These are phyloP conservation scores for Solanum paucissectum DNA, from an alignment of 257 asterid species.

Conservation along the genomic window DNA sequence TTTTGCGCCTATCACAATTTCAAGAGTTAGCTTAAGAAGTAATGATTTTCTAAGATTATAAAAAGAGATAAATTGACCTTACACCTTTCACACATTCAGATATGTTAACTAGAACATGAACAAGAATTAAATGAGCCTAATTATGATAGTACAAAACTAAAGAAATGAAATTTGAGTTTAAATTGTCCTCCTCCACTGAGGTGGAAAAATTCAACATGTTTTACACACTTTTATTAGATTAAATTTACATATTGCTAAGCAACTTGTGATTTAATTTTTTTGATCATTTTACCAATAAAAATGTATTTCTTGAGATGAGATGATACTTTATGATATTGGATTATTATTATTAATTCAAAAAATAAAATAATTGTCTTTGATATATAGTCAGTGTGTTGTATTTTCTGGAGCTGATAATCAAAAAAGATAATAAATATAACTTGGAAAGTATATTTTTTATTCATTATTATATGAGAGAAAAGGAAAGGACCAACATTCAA, in stretches of 20 bases:
- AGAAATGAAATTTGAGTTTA: background rate
- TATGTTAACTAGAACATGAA: background rate
- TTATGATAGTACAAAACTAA: background rate
- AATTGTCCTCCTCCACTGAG: too few relatives aligned
- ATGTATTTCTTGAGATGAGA: background rate
- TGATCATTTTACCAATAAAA: background rate
- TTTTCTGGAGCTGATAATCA: background rate
- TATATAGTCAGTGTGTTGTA: background rate
- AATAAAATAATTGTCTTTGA: too few relatives aligned
- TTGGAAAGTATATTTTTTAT: background rate
- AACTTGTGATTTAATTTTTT: background rate
- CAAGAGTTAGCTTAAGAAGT: background rate
- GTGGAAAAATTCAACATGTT: background rate
- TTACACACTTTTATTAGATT: background rate
- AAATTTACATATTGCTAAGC: background rate
- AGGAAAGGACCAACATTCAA: constrained; percentile 15
- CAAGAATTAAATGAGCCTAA: background rate
- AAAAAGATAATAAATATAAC: background rate
- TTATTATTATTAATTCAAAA: too few relatives aligned
- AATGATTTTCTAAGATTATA: background rate
- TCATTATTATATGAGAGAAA: constrained; percentile 5
- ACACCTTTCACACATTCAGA: too few relatives aligned
- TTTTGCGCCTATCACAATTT: rapidly evolving
- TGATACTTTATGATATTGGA: background rate
- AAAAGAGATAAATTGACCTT: background rate